Evolutionary conservation across 2,329 filamentous ascomycete species (phyloP).

Genomic region (Orbilia brochopaga): DNA sequence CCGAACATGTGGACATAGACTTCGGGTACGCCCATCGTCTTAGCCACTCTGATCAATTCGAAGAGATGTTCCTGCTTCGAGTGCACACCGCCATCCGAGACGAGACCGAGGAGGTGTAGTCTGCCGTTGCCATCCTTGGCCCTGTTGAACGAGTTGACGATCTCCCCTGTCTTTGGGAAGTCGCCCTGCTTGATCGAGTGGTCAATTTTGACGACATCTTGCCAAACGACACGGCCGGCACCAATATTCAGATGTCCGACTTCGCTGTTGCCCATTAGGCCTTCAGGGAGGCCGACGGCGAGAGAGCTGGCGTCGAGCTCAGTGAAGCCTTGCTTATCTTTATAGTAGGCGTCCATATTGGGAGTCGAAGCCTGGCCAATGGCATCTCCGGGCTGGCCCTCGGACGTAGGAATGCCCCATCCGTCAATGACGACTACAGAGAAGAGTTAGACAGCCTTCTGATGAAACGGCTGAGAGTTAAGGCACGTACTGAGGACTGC

Average conservation of each 20-base stretch:
- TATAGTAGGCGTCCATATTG: slow-evolving; percentile 89
- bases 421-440: slow-evolving; percentile 94
- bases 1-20: slow-evolving; percentile 99
- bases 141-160: slow-evolving; percentile 76
- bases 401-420: slow-evolving; percentile 81
- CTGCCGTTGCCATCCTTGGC: slow-evolving; percentile 89
- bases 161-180: slow-evolving; percentile 75
- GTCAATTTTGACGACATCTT: slow-evolving; percentile 93
- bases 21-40: slow-evolving; percentile 82
- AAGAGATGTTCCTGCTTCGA: slow-evolving; percentile 94
- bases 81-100: slow-evolving; percentile 96
- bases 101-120: slow-evolving; percentile 86
- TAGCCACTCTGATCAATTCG: slow-evolving; percentile 84
- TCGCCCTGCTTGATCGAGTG: slow-evolving; percentile 85
- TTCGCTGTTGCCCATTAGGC: slow-evolving; percentile 98
- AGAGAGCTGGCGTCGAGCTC: slow-evolving; percentile 95
- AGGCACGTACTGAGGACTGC: slow-evolving; percentile 68
- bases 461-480: slow-evolving; percentile 54
- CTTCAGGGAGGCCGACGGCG: slow-evolving; percentile 92
- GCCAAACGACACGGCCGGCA: slow-evolving; percentile 96
- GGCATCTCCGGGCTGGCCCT: slow-evolving; percentile 86
- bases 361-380: slow-evolving; percentile 93
- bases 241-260: slow-evolving; percentile 99
- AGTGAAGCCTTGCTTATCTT: slow-evolving; percentile 81
- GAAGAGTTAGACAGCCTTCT: slow-evolving; percentile 8